Evolutionary conservation across 352 stramenopile genomes (phyloP), one percentile per base, ranked within the genome.

Genomic region (Globisporangium paroecandrum): DNA sequence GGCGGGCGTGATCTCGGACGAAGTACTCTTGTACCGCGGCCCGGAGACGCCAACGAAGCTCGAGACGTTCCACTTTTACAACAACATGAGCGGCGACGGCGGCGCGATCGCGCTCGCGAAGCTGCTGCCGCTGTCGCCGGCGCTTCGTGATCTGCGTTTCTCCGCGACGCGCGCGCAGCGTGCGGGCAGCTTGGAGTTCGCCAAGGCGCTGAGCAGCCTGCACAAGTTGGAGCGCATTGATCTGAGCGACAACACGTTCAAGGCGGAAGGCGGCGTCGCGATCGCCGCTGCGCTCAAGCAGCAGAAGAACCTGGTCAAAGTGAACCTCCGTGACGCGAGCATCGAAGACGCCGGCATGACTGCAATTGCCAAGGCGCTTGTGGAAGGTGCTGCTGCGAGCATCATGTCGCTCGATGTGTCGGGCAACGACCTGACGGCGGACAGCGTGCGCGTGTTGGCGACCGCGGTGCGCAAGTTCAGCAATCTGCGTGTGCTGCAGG

Each of bases 41-140:
- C 60, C 62, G 0, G 79, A 88, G 65, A 76, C 70, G 8, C 85
- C 86, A 3, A 96, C 89, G 32, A 91, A 91, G 73, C 87, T 98
- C 66, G 77, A 94, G 65, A 95, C 78, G 32, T 93, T 99, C 71
- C 94, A 99, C 76, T 98, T 98, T 64, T 98, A 97, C 84, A 98
- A 98, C 77, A 99, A 98, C 75, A 98, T 98, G 95, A 98, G 91
- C 70, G 96, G 94, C 29, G 89, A 98, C 62, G 90, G 85, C n/a
- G 95, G 95, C 20, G 94, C 91, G 41, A 86, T 87, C 38, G 93
- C 93, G 49, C 76, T 98, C 32, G 89, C 87, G 29, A 82, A 87
- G 68, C 80, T 98, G 65, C 72, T 98, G 58, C 83, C 88, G 51
- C 72, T 90, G n/a, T 97, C 85, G 7, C 89, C 90, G 1, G 68